Evolutionary conservation across 495 filamentous ascomycete species (phyloP).

Genomic region (Opeltia flavorubescens): DNA sequence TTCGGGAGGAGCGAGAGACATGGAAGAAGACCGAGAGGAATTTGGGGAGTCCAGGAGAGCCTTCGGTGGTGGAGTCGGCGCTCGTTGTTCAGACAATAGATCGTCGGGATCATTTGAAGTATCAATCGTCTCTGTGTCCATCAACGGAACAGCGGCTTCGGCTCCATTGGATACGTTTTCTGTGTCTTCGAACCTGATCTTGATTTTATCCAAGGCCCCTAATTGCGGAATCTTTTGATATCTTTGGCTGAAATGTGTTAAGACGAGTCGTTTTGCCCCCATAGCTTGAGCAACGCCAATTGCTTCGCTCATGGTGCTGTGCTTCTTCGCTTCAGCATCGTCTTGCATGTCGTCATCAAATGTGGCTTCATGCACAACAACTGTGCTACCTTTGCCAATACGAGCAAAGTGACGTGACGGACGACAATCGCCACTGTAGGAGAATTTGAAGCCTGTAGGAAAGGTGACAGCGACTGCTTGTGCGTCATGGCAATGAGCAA

Average conservation of each 20-base stretch:
- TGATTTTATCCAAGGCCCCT: conserved; percentile 16
- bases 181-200: conserved; percentile 5
- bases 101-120: neutral
- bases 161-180: neutral
- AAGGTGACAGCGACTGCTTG: conserved; percentile 66
- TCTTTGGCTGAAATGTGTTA: conserved; percentile 94
- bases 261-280: conserved; percentile 56
- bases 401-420: conserved; percentile 53
- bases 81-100: neutral
- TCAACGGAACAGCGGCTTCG: conserved; percentile 16
- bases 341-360: conserved; percentile 71
- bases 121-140: neutral
- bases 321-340: conserved; percentile 78
- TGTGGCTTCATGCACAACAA: conserved; percentile 90
- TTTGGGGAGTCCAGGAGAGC: neutral
- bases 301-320: conserved; percentile 75
- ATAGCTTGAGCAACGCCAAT: conserved; percentile 63
- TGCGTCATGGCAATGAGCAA: conserved; percentile 67
- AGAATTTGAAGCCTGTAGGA: conserved; percentile 65
- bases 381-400: conserved; percentile 60
- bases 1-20: neutral
- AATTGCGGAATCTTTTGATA: conserved; percentile 72
- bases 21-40: neutral
- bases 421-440: conserved; percentile 86
- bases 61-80: neutral